These are phyloP conservation scores for Pseudoturritis turrita DNA, from an alignment of 345 rosid species.

Conservation along the genomic window DNA sequence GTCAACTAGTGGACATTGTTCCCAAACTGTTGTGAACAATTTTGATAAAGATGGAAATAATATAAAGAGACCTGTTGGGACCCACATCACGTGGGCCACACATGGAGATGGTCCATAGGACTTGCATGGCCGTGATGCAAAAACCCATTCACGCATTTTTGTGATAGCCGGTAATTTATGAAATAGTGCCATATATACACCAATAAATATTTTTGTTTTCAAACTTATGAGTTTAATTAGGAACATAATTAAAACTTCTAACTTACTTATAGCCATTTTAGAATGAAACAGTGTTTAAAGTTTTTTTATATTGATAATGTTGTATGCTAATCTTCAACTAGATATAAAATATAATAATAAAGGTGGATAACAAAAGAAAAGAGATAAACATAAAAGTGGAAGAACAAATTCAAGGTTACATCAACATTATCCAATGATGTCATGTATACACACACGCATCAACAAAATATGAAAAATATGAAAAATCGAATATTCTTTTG, in stretches of 20 bases:
- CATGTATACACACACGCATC: neutral
- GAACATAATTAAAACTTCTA: neutral
- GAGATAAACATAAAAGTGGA: conserved; percentile 10
- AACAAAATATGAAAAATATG: neutral
- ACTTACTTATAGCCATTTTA: neutral
- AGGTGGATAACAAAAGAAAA: conserved; percentile 20
- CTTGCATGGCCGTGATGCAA: conserved; percentile 13
- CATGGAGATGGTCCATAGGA: conserved; percentile 18
- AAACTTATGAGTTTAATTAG: neutral
- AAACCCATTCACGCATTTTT: conserved; percentile 14
- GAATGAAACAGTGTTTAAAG: neutral
- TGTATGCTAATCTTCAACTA: neutral
- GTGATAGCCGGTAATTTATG: neutral
- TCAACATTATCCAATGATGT: conserved; percentile 31
- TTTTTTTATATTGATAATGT: neutral
- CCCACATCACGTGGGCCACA: conserved; percentile 25
- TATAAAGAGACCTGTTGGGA: neutral
- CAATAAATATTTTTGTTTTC: neutral
- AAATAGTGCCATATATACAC: neutral
- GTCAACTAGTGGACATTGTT: conserved; percentile 9
- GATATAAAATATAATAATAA: neutral
- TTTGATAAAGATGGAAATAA: neutral
- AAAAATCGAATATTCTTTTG: conserved; percentile 21
- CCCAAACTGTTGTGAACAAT: conserved; percentile 22
- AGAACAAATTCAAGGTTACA: conserved; percentile 25